Evolutionary conservation across 257 asterid genomes (phyloP).

Genomic region (Hygrophila difformis): DNA sequence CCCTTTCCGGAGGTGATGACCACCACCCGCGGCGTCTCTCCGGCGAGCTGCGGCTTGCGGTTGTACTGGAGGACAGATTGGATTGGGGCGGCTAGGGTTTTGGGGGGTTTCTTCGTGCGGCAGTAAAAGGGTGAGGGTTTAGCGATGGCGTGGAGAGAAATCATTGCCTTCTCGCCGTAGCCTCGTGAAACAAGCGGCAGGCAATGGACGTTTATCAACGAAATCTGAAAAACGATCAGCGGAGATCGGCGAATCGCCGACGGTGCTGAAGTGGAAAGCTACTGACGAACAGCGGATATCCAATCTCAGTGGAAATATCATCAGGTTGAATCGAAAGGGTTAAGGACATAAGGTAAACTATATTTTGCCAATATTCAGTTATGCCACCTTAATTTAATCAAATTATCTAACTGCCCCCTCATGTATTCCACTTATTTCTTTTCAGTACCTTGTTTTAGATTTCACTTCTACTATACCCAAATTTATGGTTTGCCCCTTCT

Average conservation of each 20-base stretch:
- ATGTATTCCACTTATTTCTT: no score
- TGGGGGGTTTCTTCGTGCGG: slow-evolving; percentile 27
- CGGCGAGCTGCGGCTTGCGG: slow-evolving; percentile 94
- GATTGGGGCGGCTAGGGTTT: slow-evolving; percentile 32
- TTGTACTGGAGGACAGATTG: slow-evolving; percentile 77
- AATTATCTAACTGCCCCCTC: no score
- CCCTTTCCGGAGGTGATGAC: slow-evolving; percentile 98
- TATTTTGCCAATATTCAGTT: no score
- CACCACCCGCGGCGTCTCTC: slow-evolving; percentile 83
- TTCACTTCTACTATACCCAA: no score
- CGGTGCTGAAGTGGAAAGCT: no score
- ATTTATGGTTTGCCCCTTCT: no score
- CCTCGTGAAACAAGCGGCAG: slow-evolving; percentile 5
- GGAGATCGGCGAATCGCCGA: neutral
- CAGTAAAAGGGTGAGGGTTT: slow-evolving; percentile 35
- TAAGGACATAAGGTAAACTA: no score
- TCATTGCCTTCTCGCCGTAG: slow-evolving; percentile 33
- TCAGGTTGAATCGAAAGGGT: no score
- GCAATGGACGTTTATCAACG: slow-evolving; percentile 6
- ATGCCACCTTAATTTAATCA: no score
- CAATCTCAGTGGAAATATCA: no score
- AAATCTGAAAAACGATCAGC: slow-evolving; percentile 9
- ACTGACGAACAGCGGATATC: no score
- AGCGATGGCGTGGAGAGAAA: slow-evolving; percentile 41
- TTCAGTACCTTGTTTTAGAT: no score